Conservation (phyloP, 2,329 filamentous ascomycete genomes). For the Emergomyces pasteurianus region DNA sequence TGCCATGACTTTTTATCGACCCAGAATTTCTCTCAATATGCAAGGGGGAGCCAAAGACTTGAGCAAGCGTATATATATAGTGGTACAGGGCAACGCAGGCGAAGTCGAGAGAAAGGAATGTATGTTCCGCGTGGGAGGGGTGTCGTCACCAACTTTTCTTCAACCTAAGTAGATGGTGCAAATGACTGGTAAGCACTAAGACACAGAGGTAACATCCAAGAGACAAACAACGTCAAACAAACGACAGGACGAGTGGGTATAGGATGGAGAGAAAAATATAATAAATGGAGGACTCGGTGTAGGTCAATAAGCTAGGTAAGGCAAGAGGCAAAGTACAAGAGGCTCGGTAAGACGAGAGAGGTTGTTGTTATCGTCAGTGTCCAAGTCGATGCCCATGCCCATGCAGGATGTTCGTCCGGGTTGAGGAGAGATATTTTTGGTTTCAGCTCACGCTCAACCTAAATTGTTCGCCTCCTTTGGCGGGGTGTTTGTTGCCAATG, state of each 20-base stretch:
- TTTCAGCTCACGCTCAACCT: background rate
- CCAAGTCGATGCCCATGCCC: background rate
- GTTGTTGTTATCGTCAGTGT: no score
- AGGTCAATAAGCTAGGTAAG: background rate
- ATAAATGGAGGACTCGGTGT: background rate
- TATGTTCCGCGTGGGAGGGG: background rate
- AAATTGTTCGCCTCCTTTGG: background rate
- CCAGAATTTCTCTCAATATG: background rate
- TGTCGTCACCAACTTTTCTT: background rate
- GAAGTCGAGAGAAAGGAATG: background rate
- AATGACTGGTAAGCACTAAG: background rate
- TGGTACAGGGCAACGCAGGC: background rate
- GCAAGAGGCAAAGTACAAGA: no score
- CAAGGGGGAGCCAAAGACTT: background rate
- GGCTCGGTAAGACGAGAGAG: background rate
- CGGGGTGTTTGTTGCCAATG: no score
- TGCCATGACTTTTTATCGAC: slow-evolving; percentile 43
- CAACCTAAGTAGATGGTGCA: background rate
- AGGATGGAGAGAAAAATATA: background rate
- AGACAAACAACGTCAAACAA: background rate
- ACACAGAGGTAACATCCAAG: slow-evolving; percentile 14
- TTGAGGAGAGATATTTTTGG: background rate
- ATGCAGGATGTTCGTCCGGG: background rate
- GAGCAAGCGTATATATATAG: background rate
- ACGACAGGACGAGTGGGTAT: background rate